These are phyloP conservation scores for Coemansia sp. DNA, from an alignment of 192 early-diverging fungal genomes.

Conservation along the genomic window DNA sequence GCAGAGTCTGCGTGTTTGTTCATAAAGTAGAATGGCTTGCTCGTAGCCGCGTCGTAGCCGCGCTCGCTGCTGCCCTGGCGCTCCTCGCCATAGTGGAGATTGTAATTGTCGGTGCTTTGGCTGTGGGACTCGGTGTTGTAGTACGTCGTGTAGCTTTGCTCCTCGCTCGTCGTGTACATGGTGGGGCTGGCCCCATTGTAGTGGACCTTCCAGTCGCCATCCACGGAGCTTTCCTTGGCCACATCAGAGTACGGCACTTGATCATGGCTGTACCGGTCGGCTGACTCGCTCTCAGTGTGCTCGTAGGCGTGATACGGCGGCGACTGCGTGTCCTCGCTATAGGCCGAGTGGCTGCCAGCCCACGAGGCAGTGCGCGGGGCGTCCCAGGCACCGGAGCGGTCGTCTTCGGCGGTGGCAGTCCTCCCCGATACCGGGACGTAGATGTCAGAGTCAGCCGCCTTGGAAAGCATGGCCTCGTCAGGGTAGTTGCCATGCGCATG, in stretches of 20 bases:
- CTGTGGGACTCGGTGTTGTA: slow-evolving; percentile 12
- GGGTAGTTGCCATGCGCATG: slow-evolving; percentile 5
- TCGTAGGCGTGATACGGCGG: slow-evolving; percentile 26
- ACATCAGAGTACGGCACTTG: slow-evolving; percentile 5
- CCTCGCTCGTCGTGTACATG: slow-evolving; percentile 20
- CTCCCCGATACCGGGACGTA: background rate
- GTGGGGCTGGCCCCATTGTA: slow-evolving; percentile 31
- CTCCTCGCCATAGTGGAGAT: slow-evolving; percentile 1
- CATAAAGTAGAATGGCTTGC: slow-evolving; percentile 40
- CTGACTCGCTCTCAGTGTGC: background rate
- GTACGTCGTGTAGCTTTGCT: slow-evolving; percentile 6
- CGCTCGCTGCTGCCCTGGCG: slow-evolving; percentile 5
- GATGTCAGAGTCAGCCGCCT: background rate
- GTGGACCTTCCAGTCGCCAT: slow-evolving; percentile 24
- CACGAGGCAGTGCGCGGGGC: slow-evolving; percentile 15
- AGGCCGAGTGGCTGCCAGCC: slow-evolving; percentile 3
- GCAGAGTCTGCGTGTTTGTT: slow-evolving; percentile 35
- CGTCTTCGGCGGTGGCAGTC: background rate
- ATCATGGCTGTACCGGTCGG: slow-evolving; percentile 1
- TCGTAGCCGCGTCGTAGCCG: slow-evolving; percentile 11
- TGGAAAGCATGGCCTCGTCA: slow-evolving; percentile 13
- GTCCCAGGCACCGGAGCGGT: slow-evolving; percentile 11
- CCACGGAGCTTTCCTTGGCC: slow-evolving; percentile 6
- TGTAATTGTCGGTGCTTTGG: slow-evolving; percentile 5
- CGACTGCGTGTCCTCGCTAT: slow-evolving; percentile 11